Evolutionary conservation across 2,329 filamentous ascomycete genomes (phyloP).

Genomic region (Ophiognomonia clavigignenti-juglandacearum): DNA sequence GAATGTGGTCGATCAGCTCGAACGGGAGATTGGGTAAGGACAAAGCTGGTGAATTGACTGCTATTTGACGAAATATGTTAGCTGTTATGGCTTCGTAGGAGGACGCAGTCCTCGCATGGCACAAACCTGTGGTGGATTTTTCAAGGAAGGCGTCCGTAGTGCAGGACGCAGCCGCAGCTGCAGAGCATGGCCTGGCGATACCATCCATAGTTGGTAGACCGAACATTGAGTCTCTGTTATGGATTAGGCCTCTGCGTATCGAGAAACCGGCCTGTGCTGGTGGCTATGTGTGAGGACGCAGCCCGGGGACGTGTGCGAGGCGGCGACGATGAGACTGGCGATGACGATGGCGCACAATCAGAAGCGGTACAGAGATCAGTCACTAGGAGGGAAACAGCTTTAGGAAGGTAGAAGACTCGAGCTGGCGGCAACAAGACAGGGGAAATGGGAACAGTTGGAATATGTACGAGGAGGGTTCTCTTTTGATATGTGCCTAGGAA

Average conservation of each 20-base stretch:
- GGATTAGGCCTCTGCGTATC: background rate
- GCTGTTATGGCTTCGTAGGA: background rate
- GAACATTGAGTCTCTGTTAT: background rate
- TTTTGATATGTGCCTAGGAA: background rate
- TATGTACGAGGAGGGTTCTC: background rate
- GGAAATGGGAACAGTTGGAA: slow-evolving; percentile 1
- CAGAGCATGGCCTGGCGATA: slow-evolving; percentile 4
- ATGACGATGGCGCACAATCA: background rate
- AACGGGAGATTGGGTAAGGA: slow-evolving; percentile 57
- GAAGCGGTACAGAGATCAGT: background rate
- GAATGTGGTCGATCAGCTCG: slow-evolving; percentile 70
- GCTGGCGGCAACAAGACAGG: background rate
- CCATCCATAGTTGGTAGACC: slow-evolving; percentile 9
- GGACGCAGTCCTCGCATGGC: background rate
- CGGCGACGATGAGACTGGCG: background rate
- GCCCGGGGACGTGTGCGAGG: background rate
- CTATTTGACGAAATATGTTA: background rate
- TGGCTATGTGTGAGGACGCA: background rate
- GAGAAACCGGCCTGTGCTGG: background rate
- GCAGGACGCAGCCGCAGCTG: slow-evolving; percentile 1
- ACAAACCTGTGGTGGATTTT: background rate
- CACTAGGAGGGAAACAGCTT: background rate
- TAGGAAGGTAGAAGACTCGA: slow-evolving; percentile 9
- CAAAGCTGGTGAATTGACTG: background rate
- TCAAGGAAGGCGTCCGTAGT: background rate